Evolutionary conservation across 108 stramenopile species (phyloP).

Genomic region (Chaetoceros muelleri): DNA sequence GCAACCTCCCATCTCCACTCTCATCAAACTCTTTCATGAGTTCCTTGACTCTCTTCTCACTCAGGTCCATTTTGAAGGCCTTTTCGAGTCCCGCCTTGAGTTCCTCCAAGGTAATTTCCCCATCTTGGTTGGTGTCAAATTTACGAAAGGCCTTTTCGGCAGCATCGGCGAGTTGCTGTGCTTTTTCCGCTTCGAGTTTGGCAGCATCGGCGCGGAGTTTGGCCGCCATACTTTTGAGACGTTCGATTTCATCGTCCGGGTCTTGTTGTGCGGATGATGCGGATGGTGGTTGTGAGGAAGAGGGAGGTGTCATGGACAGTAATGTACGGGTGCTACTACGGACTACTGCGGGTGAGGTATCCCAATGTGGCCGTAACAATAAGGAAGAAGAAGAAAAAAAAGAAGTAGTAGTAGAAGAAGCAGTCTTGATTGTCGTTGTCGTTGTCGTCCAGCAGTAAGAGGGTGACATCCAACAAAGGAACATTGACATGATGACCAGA

Average conservation of each 20-base stretch:
- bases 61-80: conserved; percentile 59
- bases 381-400: conserved; percentile 2
- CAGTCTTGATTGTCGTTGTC: too few species aligned
- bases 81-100: conserved; percentile 71
- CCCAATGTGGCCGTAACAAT: too few species aligned
- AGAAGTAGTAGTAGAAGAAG: too few species aligned
- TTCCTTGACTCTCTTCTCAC: conserved; percentile 50
- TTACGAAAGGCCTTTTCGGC: conserved; percentile 57
- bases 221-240: conserved; percentile 59
- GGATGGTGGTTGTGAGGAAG: neutral
- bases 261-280: neutral
- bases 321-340: too few species aligned
- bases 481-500: too few species aligned
- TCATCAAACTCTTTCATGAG: conserved; percentile 69
- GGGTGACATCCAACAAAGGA: too few species aligned
- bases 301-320: too few species aligned
- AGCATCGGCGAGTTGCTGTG: conserved; percentile 52
- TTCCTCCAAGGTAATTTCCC: conserved; percentile 56
- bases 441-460: too few species aligned
- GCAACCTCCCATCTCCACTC: conserved; percentile 63
- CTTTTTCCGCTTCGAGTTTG: conserved; percentile 64
- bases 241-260: conserved; percentile 61
- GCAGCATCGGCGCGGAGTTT: conserved; percentile 74
- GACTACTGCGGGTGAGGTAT: too few species aligned
- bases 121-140: conserved; percentile 76